phyloP scores from a whole-genome alignment of 2,329 filamentous ascomycete species.

The Triangularia verruculosa region DNA sequence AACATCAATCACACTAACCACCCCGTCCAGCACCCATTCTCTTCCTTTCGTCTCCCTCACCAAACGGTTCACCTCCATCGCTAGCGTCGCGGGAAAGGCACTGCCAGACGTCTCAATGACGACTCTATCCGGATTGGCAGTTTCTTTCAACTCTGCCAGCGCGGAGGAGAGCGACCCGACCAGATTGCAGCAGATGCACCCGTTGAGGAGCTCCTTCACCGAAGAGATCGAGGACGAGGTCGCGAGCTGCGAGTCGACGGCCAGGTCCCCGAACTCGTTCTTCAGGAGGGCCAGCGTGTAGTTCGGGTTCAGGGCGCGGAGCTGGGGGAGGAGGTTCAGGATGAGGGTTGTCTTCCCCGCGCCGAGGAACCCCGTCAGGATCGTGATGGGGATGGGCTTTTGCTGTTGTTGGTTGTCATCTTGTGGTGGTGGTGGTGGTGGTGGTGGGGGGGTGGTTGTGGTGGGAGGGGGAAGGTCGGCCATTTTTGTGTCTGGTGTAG shows the following conservation, averaged over 20 bases:
- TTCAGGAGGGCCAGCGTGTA: slow-evolving; percentile 95
- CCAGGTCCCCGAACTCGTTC: slow-evolving; percentile 96
- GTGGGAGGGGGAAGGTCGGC: slow-evolving; percentile 4
- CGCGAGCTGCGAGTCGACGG: slow-evolving; percentile 89
- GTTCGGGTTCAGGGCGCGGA: slow-evolving; percentile 63
- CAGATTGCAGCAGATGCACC: slow-evolving; percentile 98
- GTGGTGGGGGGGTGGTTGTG: not conserved
- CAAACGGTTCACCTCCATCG: slow-evolving; percentile 83
- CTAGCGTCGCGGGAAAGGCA: slow-evolving; percentile 83
- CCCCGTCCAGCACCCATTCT: slow-evolving; percentile 75
- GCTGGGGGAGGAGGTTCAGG: slow-evolving; percentile 88
- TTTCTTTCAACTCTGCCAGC: slow-evolving; percentile 66
- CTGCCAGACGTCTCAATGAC: slow-evolving; percentile 90
- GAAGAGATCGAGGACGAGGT: slow-evolving; percentile 78
- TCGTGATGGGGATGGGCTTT: slow-evolving; percentile 77
- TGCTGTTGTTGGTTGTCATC: not conserved
- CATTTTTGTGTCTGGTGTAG: not conserved
- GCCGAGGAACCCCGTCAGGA: slow-evolving; percentile 93
- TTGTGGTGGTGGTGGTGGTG: slow-evolving; percentile 10
- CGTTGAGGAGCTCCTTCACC: slow-evolving; percentile 89
- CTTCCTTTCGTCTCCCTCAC: slow-evolving; percentile 61
- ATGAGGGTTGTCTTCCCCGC: slow-evolving; percentile 96
- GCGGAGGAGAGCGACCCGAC: slow-evolving; percentile 86
- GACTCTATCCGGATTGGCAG: slow-evolving; percentile 70
- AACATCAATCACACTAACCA: slow-evolving; percentile 86